Evolutionary conservation across 208 protist species (phyloP), one percentile per base, ranked within the genome.

Genomic region (Crithidia acanthocephali): DNA sequence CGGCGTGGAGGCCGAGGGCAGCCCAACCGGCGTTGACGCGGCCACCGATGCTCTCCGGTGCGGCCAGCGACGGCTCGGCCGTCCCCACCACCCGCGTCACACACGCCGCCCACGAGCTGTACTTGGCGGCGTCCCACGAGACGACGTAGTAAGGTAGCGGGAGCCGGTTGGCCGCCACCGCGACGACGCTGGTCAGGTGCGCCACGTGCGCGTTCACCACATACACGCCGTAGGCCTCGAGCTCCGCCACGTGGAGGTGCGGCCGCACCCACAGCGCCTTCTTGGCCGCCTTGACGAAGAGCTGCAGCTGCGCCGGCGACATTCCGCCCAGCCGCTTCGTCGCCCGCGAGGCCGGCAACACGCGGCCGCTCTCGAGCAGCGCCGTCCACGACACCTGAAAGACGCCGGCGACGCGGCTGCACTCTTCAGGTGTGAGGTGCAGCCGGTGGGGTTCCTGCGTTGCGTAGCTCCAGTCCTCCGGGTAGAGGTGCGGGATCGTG

Each of bases 131-230:
- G 25, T 42, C 22, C 71, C 70, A 83, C 53, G 77, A 83, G 22
- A 77, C 68, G 16, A 77, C 57, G 68, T 77, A 83, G 51, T 78
- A 78, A 16, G 72, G 65, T 30, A 78, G 42, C 50, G 65, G 65
- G 2, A 48, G 35, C 30, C 47, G 25, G 0, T 28, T 47, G 9
- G 67, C 67, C 11, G 58, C 45, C 15, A 18, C 42, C 16, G 51
- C 72, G 27, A 78, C 27, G 20, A 53, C 45, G 59, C 68, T 16
- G 13, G 59, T 55, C 1, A 72, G 57, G 52, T 63, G 55, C 18
- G 70, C 64, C 20, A 78, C 58, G 55, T 74, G 68, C 44, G 70
- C 77, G 68, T 83, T 83, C 23, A 83, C 59, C 42, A 83, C 77
- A 25, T 57, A 76, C 20, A 83, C 67, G 9, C 72, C 77, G 44